Conservation (phyloP, 1,284 basidiomycete genomes). For the Naganishia cerealis region DNA sequence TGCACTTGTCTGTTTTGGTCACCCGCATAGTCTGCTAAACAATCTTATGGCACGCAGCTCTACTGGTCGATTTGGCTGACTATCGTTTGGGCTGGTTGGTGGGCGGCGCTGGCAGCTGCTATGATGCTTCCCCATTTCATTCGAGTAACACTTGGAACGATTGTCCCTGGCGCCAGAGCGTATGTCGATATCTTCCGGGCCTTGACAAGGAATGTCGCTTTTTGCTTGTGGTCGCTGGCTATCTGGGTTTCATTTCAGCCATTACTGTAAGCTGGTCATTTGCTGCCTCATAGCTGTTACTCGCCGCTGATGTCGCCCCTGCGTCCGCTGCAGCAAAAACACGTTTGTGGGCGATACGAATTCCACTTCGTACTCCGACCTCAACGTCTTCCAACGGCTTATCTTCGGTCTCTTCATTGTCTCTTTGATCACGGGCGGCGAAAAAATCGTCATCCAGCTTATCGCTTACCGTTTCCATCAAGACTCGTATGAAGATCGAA, state of each 20-base stretch:
- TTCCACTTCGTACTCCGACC: slow-evolving; percentile 42
- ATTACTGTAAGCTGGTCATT: slow-evolving; percentile 56
- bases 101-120: slow-evolving; percentile 69
- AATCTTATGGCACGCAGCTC: slow-evolving; percentile 55
- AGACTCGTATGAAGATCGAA: slow-evolving; percentile 83
- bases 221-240: slow-evolving; percentile 69
- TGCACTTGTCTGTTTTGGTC: neutral
- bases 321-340: slow-evolving; percentile 37
- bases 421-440: slow-evolving; percentile 69
- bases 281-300: neutral
- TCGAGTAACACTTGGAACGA: slow-evolving; percentile 67
- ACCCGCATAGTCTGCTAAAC: slow-evolving; percentile 3
- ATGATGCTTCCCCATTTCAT: slow-evolving; percentile 63
- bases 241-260: slow-evolving; percentile 71
- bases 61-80: slow-evolving; percentile 88
- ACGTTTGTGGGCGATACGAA: slow-evolving; percentile 39
- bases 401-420: slow-evolving; percentile 76
- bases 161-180: slow-evolving; percentile 66
- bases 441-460: slow-evolving; percentile 84
- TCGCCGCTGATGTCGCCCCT: slow-evolving; percentile 7
- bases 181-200: slow-evolving; percentile 76
- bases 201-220: slow-evolving; percentile 64
- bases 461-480: slow-evolving; percentile 78
- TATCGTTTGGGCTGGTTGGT: slow-evolving; percentile 81
- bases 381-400: slow-evolving; percentile 49